Base-by-base conservation (phyloP, 2,329 filamentous ascomycete genomes). In the Phialophora chinensis region DNA sequence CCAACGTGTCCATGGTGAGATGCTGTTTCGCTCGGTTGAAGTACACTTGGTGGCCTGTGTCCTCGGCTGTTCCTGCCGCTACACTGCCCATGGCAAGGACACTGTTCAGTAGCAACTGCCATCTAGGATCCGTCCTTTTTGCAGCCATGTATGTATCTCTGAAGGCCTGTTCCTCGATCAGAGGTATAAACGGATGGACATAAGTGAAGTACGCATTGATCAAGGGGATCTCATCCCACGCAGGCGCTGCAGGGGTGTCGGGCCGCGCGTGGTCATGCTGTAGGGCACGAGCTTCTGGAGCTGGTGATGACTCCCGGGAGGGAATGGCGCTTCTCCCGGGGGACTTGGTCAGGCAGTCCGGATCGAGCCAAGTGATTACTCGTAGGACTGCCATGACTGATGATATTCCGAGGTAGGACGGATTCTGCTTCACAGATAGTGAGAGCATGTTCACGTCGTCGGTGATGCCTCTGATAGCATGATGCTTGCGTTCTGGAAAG, bases 171-270 rank as follows among this genome's bases (percentile, higher is more conserved):
- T 92, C 90, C 71, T 93, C 90, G 2, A 93, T 82, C 83, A 92
- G 87, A 0, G 90, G 90, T 3, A 89, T 85, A 71, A 91, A 89
- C 1, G 88, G 86, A 68, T 92, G 90, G 27, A 91, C 85, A 35
- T 88, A 85, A 71, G 89, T 88, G 75, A 92, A 92, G 75, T 91
- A 92, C n/a, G 88, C 88, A 71, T 92, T 88, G 49, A 92, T 87
- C 10, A 91, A 80, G 5, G 86, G 86, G 75, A 90, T 87, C 17
- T 88, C 89, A 72, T 90, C 88, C 75, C 85, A 86, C 17, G 85
- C 85, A 82, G 80, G 64, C 67, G 87, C 86, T 44, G 85, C 35
- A 25, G 77, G 29, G 87, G 81, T 55, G 81, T 50, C 86, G 82
- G 61, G 84, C 83, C 1, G 80, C 10, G 60, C 11, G 77, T 77